A percentile compares a stretch with the other conserved stretches of the same genome.
phyloP scores from a whole-genome alignment of 2,329 filamentous ascomycete species.

The Falciphora oryzae region DNA sequence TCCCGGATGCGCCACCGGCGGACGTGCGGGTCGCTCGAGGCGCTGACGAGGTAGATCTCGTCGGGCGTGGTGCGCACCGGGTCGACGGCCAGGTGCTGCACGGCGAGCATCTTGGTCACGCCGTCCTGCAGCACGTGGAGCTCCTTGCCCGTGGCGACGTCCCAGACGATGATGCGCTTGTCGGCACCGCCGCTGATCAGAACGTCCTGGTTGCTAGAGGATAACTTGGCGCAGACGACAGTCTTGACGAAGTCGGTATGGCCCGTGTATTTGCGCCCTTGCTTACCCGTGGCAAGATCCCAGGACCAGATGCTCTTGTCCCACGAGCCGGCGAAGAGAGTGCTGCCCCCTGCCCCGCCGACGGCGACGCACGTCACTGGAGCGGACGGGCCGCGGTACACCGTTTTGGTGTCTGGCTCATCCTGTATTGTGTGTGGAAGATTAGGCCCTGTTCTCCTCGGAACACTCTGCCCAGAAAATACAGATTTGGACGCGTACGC shows the following conservation, averaged over 20 bases:
- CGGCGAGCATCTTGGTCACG: conserved; percentile 62
- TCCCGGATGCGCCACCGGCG: conserved; percentile 65
- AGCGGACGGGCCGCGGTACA: conserved; percentile 69
- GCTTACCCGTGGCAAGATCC: conserved; percentile 53
- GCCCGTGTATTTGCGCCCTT: conserved; percentile 59
- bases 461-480: not conserved
- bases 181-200: conserved; percentile 74
- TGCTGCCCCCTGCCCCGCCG: conserved; percentile 48
- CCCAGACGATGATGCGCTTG: conserved; percentile 79
- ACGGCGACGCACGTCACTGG: conserved; percentile 75
- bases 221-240: conserved; percentile 56
- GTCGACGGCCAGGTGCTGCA: conserved; percentile 76
- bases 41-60: conserved; percentile 62
- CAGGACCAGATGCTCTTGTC: conserved; percentile 90
- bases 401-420: conserved; percentile 34
- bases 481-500: conserved; percentile 45
- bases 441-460: not conserved
- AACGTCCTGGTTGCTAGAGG: conserved; percentile 47
- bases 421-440: not conserved
- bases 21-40: conserved; percentile 75
- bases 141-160: conserved; percentile 59
- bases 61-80: conserved; percentile 48
- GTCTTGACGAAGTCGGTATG: conserved; percentile 92
- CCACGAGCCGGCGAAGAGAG: conserved; percentile 85
- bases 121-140: conserved; percentile 76